Conservation (phyloP, 106 monocot species). For the Iris macrosiphon region DNA sequence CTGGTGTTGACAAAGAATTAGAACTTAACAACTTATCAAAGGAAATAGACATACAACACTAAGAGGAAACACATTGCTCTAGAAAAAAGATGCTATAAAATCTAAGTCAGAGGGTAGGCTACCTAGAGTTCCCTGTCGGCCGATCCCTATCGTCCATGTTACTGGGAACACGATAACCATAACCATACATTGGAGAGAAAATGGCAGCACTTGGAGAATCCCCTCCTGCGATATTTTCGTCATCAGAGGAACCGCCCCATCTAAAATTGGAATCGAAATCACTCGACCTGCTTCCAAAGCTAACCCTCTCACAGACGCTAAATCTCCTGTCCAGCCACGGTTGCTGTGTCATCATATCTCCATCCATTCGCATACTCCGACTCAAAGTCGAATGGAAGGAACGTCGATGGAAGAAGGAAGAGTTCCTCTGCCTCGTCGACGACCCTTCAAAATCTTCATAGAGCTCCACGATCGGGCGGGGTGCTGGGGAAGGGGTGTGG, state of each 20-base stretch:
- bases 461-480: conserved; percentile 48
- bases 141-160: conserved; percentile 34
- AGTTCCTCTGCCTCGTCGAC: conserved; percentile 31
- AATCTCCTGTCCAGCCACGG: conserved; percentile 50
- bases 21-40: no score
- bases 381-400: conserved; percentile 56
- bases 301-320: conserved; percentile 52
- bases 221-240: conserved; percentile 35
- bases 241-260: conserved; percentile 35
- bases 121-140: conserved; percentile 40
- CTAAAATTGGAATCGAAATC: conserved; percentile 43
- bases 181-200: conserved; percentile 29
- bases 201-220: conserved; percentile 21
- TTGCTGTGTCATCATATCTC: conserved; percentile 26
- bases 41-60: no score
- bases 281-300: conserved; percentile 36
- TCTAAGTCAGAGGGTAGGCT: not conserved
- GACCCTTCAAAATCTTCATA: conserved; percentile 70
- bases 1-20: conserved; percentile 4
- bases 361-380: conserved; percentile 56
- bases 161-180: conserved; percentile 22
- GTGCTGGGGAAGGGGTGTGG: conserved; percentile 46
- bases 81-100: not conserved
- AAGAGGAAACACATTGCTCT: no score
- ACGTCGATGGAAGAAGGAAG: conserved; percentile 49